Conservation (phyloP, 2,329 filamentous ascomycete genomes). For the Sporothrix variecibatus region DNA sequence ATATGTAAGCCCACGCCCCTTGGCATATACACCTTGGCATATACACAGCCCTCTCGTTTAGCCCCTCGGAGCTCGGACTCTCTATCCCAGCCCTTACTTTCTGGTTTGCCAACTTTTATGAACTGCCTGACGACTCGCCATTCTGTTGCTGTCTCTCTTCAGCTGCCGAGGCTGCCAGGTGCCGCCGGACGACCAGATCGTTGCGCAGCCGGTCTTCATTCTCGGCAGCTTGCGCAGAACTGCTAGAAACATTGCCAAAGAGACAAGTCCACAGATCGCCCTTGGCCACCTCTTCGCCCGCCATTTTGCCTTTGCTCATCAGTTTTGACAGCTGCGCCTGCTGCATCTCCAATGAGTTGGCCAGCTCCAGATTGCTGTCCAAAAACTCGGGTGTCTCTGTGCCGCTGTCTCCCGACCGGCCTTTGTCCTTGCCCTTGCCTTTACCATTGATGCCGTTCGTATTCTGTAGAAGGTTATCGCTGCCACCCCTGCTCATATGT, state of each 20-base stretch:
- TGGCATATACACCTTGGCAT: neutral
- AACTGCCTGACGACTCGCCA: neutral
- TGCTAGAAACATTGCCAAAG: slow-evolving; percentile 61
- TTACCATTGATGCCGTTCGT: slow-evolving; percentile 31
- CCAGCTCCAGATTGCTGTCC: slow-evolving; percentile 70
- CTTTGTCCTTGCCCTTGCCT: slow-evolving; percentile 37
- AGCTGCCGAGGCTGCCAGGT: slow-evolving; percentile 51
- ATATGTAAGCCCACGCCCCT: neutral
- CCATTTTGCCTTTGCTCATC: slow-evolving; percentile 67
- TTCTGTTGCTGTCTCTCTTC: slow-evolving; percentile 39
- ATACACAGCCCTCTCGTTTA: neutral
- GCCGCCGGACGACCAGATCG: slow-evolving; percentile 36
- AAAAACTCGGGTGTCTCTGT: slow-evolving; percentile 48
- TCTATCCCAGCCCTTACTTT: neutral
- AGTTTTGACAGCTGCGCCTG: slow-evolving; percentile 69
- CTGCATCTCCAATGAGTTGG: slow-evolving; percentile 82
- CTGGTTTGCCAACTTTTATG: too few species aligned
- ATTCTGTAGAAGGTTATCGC: too few species aligned
- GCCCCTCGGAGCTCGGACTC: neutral
- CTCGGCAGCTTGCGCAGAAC: neutral
- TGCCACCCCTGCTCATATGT: slow-evolving; percentile 60
- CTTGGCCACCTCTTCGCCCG: slow-evolving; percentile 77
- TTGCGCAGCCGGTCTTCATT: slow-evolving; percentile 23
- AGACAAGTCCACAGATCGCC: slow-evolving; percentile 87
- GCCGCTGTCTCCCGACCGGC: slow-evolving; percentile 29